Evolutionary conservation across 2,329 filamentous ascomycete genomes (phyloP).

Genomic region (Diaporthe aspalathi): DNA sequence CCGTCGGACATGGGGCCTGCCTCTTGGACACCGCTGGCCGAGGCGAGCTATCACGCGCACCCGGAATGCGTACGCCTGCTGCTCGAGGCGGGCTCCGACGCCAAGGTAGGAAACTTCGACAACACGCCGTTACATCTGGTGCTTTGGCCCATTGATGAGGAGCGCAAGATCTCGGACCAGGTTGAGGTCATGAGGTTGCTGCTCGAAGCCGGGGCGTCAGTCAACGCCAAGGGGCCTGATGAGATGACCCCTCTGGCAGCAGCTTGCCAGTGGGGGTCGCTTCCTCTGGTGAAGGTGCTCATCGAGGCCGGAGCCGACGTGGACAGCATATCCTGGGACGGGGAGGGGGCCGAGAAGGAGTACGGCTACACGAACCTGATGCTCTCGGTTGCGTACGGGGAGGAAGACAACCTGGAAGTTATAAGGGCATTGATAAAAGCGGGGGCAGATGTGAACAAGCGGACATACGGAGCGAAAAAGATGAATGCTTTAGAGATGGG

Average conservation of each 20-base stretch:
- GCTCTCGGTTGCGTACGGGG: conserved; percentile 3
- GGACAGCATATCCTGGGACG: not conserved
- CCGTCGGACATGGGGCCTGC: not conserved
- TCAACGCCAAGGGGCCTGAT: not conserved
- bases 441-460: conserved; percentile 2
- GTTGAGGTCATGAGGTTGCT: not conserved
- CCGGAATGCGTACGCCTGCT: conserved; percentile 9
- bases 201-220: not conserved
- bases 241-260: conserved; percentile 4
- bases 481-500: conserved; percentile 3
- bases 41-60: conserved; percentile 5
- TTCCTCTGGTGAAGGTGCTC: not conserved
- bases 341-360: not conserved
- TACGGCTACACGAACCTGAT: conserved; percentile 8
- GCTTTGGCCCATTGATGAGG: not conserved
- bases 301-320: conserved; percentile 8
- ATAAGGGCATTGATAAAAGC: not conserved
- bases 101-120: not conserved
- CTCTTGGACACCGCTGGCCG: not conserved
- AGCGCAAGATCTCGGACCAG: not conserved
- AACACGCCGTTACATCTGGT: not conserved
- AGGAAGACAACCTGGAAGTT: not conserved
- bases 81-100: conserved; percentile 2
- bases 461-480: not conserved
- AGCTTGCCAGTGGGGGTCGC: not conserved